Evolutionary conservation across 352 stramenopile species (phyloP).

Genomic region (Pythium biforme): DNA sequence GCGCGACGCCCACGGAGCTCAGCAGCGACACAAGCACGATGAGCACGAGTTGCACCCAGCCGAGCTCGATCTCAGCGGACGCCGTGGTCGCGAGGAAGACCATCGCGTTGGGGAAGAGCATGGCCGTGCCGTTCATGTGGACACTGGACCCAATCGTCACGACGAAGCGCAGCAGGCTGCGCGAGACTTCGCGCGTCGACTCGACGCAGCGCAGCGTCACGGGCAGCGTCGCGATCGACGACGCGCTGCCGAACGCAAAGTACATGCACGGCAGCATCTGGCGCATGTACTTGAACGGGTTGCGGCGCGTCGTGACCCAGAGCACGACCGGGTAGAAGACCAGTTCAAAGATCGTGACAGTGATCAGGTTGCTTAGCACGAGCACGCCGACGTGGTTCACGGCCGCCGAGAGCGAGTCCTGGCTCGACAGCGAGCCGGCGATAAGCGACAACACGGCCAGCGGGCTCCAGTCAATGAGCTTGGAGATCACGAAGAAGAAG

Average conservation of each 20-base stretch:
- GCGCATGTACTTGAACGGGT: slow-evolving; percentile 57
- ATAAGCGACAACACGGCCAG: slow-evolving; percentile 70
- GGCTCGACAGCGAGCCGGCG: slow-evolving; percentile 52
- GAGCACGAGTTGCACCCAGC: slow-evolving; percentile 47
- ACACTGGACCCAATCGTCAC: slow-evolving; percentile 66
- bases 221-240: slow-evolving; percentile 64
- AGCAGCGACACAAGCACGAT: slow-evolving; percentile 65
- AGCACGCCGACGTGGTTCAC: slow-evolving; percentile 57
- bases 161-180: slow-evolving; percentile 60
- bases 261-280: slow-evolving; percentile 59
- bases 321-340: slow-evolving; percentile 56
- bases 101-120: slow-evolving; percentile 67
- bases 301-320: slow-evolving; percentile 43
- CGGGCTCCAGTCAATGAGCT: slow-evolving; percentile 64
- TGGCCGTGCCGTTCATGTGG: slow-evolving; percentile 78
- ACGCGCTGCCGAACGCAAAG: slow-evolving; percentile 69
- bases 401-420: slow-evolving; percentile 40
- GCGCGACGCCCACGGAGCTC: slow-evolving; percentile 55
- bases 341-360: slow-evolving; percentile 47
- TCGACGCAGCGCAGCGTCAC: slow-evolving; percentile 68
- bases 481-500: slow-evolving; percentile 65
- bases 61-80: slow-evolving; percentile 35
- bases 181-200: slow-evolving; percentile 54
- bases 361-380: slow-evolving; percentile 50
- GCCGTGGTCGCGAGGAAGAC: slow-evolving; percentile 67